A percentile compares a stretch with the other conserved stretches of the same genome.
Conservation (phyloP, 164 flowering plant species). For the Cinnamomum chago region DNA sequence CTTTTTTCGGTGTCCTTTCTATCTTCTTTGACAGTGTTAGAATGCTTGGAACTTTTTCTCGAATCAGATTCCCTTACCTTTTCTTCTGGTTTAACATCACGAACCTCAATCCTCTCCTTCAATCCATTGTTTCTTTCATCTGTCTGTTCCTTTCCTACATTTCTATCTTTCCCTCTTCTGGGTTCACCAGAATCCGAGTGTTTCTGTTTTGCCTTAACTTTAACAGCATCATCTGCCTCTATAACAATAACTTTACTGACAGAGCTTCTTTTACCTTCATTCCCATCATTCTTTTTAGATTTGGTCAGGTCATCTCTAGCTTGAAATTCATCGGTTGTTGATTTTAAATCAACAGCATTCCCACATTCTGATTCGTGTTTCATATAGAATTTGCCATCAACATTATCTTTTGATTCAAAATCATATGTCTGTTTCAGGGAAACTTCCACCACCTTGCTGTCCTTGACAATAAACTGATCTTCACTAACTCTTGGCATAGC, state of each 20-base stretch:
- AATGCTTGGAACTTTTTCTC: slow-evolving; percentile 31
- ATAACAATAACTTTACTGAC: slow-evolving; percentile 24
- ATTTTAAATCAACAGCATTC: slow-evolving; percentile 18
- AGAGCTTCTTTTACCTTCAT: slow-evolving; percentile 34
- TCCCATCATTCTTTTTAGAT: slow-evolving; percentile 26
- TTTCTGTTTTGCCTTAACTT: slow-evolving; percentile 27
- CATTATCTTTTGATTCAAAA: slow-evolving; percentile 18
- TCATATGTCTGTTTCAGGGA: slow-evolving; percentile 11
- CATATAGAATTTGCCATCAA: slow-evolving; percentile 18
- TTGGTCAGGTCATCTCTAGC: slow-evolving; percentile 16
- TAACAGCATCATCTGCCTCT: slow-evolving; percentile 28
- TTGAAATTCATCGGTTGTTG: slow-evolving; percentile 20
- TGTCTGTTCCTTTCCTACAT: slow-evolving; percentile 33
- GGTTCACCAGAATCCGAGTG: slow-evolving; percentile 28
- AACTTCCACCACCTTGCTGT: slow-evolving; percentile 14
- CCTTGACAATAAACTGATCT: slow-evolving; percentile 14
- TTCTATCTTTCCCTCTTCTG: slow-evolving; percentile 13
- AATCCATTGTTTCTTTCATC: slow-evolving; percentile 37
- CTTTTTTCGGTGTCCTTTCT: slow-evolving; percentile 39
- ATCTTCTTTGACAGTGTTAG: slow-evolving; percentile 38
- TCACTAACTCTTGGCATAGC: slow-evolving; percentile 12
- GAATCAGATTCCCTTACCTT: slow-evolving; percentile 45
- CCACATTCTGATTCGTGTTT: slow-evolving; percentile 27
- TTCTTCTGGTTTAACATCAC: slow-evolving; percentile 29
- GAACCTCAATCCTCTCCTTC: slow-evolving; percentile 47